Base-by-base conservation (phyloP, 1,284 basidiomycete species). In the Wolfiporia cocos region DNA sequence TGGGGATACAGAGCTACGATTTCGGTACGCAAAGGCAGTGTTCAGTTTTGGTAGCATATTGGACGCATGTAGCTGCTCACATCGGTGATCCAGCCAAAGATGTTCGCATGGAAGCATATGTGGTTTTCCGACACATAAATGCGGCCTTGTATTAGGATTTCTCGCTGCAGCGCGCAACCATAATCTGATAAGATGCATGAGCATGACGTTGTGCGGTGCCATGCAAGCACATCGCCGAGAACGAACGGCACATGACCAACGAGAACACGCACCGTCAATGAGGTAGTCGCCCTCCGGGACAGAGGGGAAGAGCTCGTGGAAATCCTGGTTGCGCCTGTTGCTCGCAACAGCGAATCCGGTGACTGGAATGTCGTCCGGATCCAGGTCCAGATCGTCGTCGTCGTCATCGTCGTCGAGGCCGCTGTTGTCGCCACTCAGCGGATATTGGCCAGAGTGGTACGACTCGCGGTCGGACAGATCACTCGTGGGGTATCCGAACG, bases 91-190 rank as follows among this genome's bases (percentile, higher is more conserved):
- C 95, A 99, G 34, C 95, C 95, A 64, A 99, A 96, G 41, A 99
- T 97, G 62, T 97, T 99, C 18, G 96, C 94, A 58, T 99, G 90
- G 71, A 99, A 99, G 67, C 92, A 97, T 14, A 98, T 77, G 60
- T 98, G 94, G 64, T 98, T 95, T 66, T 99, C 96, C 1, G 94
- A 98, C 19, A 99, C 91, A 65, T 99, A 99, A 39, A 99, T 63
- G 3, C 95, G 77, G 3, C 95, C 95, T 70, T 99, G 95, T 23
- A 98, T 88, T 21, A 99, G 73, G 52, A 99, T 98, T 62, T 99
- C 96, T 41, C 93, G 81, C 57, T 96, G 92, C 11, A 98, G 64
- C 0, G 95, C 96, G 61, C 96, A 99, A 2, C 95, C 94, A 55
- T 99, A 99, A 63, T 98, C 95, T 96, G 49, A 20, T 23, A 28